Conservation (phyloP, 2,329 filamentous ascomycete genomes). For the Thielaviopsis punctulata region DNA sequence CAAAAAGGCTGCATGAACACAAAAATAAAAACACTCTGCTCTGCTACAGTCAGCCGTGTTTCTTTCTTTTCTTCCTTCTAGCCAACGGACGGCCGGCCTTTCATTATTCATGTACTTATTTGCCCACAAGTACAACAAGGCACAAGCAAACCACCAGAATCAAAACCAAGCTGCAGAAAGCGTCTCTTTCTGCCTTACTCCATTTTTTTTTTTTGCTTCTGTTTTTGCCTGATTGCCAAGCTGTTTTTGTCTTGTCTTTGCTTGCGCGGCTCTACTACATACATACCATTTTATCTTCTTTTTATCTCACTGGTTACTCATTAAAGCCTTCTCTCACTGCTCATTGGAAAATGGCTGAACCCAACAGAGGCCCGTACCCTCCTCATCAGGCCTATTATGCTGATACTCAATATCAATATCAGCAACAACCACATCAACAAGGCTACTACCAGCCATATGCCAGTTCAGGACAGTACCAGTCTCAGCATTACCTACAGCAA, state of each 20-base stretch:
- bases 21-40: too few relatives aligned
- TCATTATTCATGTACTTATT: neutral
- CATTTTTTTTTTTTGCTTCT: neutral
- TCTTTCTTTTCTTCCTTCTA: too few relatives aligned
- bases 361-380: neutral
- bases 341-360: neutral
- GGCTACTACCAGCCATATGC: neutral
- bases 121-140: neutral
- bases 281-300: neutral
- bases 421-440: neutral
- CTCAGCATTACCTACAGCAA: neutral
- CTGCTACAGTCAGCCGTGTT: too few relatives aligned
- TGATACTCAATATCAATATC: neutral
- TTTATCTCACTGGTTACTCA: neutral
- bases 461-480: neutral
- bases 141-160: neutral
- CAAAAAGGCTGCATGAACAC: too few relatives aligned
- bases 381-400: neutral
- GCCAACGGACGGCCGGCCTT: too few relatives aligned
- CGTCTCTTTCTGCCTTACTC: neutral
- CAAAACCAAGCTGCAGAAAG: too few relatives aligned
- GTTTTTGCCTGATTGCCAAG: neutral
- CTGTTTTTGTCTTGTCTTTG: neutral
- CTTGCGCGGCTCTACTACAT: neutral
- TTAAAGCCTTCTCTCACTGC: too few relatives aligned